Conservation (phyloP, 768 basidiomycete genomes). For the Cystofilobasidium capitatum region DNA sequence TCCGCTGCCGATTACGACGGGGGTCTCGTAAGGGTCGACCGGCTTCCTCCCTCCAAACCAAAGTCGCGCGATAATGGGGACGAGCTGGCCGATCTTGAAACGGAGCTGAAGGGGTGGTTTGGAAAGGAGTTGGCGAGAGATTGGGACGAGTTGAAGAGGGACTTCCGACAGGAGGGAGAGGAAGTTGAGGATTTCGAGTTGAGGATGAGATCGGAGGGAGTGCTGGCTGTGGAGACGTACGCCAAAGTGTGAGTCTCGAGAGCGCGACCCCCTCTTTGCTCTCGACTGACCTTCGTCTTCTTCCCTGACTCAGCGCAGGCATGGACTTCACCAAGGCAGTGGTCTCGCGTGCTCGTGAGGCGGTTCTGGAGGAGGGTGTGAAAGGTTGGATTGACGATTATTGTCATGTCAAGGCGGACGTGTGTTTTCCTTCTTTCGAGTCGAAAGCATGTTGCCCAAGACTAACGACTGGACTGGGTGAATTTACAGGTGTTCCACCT, state of each 20-base stretch:
- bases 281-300: slow-evolving; percentile 6
- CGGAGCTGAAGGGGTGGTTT: too few species aligned
- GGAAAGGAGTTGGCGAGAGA: too few species aligned
- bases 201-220: too few species aligned
- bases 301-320: slow-evolving; percentile 34
- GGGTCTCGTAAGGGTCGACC: slow-evolving; percentile 41
- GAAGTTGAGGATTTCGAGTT: too few species aligned
- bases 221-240: slow-evolving; percentile 39
- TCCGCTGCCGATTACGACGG: slow-evolving; percentile 45
- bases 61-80: too few species aligned
- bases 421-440: neutral
- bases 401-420: slow-evolving; percentile 35
- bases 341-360: slow-evolving; percentile 39
- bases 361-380: slow-evolving; percentile 39
- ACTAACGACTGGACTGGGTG: neutral
- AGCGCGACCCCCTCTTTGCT: too few species aligned
- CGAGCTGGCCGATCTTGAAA: too few species aligned
- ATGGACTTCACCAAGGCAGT: slow-evolving; percentile 45
- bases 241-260: slow-evolving; percentile 42
- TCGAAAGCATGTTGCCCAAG: neutral
- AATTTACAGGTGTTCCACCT: neutral
- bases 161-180: too few species aligned
- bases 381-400: slow-evolving; percentile 45
- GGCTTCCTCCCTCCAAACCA: too few species aligned
- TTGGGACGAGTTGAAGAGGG: too few species aligned